phyloP scores from a whole-genome alignment of 805 yeast genomes.

The Peterozyma xylosa region DNA sequence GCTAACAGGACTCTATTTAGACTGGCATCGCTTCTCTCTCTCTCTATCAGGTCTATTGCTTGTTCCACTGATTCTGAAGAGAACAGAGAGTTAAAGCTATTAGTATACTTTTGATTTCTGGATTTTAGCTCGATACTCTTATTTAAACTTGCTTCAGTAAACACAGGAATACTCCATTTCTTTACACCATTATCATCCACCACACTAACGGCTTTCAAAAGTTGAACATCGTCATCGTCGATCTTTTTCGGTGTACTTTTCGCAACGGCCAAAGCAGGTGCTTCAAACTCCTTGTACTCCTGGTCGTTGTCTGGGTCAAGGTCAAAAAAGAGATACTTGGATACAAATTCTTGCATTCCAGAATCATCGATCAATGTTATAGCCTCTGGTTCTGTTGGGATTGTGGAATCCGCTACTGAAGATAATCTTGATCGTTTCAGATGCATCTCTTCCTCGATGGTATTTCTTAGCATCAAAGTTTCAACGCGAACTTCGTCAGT shows the following conservation, averaged over 20 bases:
- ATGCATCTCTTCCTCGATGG: conserved; percentile 66
- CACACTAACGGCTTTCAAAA: conserved; percentile 18
- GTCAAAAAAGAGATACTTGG: conserved; percentile 39
- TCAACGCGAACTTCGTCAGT: conserved; percentile 58
- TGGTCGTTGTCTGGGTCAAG: conserved; percentile 20
- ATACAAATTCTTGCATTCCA: conserved; percentile 49
- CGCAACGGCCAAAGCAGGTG: conserved; percentile 13
- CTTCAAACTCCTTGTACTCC: conserved; percentile 30
- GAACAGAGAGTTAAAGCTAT: no score
- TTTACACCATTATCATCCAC: conserved; percentile 2
- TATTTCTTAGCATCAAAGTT: conserved; percentile 52
- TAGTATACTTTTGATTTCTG: conserved; percentile 7
- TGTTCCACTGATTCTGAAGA: no score
- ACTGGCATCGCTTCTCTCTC: not conserved
- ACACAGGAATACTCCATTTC: conserved; percentile 30
- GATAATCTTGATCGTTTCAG: conserved; percentile 18
- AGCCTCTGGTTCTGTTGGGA: conserved; percentile 12
- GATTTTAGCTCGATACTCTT: conserved; percentile 17
- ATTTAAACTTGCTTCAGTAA: conserved; percentile 21
- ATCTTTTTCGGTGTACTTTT: not conserved
- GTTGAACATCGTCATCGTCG: conserved; percentile 8
- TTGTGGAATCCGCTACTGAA: conserved; percentile 8
- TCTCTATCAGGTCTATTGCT: no score
- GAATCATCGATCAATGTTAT: conserved; percentile 47
- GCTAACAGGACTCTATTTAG: conserved; percentile 4